A percentile compares a stretch with the other conserved stretches of the same genome.
Conservation (phyloP, 2,329 filamentous ascomycete genomes). For the Colletotrichum melonis region DNA sequence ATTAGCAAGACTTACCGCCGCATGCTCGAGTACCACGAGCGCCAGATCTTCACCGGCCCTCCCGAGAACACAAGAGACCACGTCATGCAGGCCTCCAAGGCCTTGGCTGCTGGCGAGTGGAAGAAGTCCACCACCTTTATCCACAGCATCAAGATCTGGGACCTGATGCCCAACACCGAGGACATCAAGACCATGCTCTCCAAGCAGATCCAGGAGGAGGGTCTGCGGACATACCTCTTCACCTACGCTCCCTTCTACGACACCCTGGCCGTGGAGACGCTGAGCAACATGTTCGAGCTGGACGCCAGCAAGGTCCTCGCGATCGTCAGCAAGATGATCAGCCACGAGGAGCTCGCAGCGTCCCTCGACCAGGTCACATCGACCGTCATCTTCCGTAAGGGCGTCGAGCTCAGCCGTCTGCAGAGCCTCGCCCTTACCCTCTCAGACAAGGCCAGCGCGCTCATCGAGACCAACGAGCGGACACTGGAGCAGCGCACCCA, state of each 20-base stretch:
- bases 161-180: conserved; percentile 91
- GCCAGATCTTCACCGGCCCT: conserved; percentile 98
- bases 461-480: conserved; percentile 98
- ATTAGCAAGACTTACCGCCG: conserved; percentile 99
- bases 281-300: conserved; percentile 96
- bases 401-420: conserved; percentile 94
- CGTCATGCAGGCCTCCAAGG: conserved; percentile 99
- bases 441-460: conserved; percentile 93
- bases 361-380: conserved; percentile 98
- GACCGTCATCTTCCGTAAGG: conserved; percentile 99
- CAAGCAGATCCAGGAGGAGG: conserved; percentile 98
- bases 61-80: conserved; percentile 99
- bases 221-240: conserved; percentile 97
- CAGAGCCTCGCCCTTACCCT: conserved; percentile 95
- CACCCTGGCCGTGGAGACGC: conserved; percentile 86
- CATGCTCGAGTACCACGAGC: conserved; percentile 99
- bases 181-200: conserved; percentile 98
- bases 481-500: conserved; percentile 97
- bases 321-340: conserved; percentile 99
- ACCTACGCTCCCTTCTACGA: conserved; percentile 99
- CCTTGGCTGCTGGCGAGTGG: conserved; percentile 96
- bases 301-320: conserved; percentile 91
- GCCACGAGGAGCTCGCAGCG: conserved; percentile 95
- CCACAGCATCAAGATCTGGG: conserved; percentile 99
- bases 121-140: conserved; percentile 95